Conservation (phyloP, 768 basidiomycete genomes). For the Lactarius hengduanensis region DNA sequence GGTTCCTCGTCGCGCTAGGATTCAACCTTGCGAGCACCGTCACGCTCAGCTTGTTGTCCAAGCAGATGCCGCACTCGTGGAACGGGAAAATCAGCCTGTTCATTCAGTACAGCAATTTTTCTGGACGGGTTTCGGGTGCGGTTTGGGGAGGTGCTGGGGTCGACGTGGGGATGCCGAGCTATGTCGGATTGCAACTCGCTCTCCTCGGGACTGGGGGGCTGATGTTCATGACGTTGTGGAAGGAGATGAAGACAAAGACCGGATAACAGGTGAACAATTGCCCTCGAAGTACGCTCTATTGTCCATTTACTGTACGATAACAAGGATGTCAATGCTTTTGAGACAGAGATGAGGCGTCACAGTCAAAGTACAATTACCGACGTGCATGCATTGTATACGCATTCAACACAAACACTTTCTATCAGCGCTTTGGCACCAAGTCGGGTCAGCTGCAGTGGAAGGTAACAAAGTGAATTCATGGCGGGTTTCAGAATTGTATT, state of each 20-base stretch:
- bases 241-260: constrained; percentile 60
- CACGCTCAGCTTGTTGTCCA: constrained; percentile 63
- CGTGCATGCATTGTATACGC: too few species aligned
- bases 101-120: constrained; percentile 69
- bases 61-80: constrained; percentile 64
- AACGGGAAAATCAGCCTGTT: constrained; percentile 56
- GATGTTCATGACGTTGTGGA: constrained; percentile 58
- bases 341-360: too few species aligned
- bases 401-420: too few species aligned
- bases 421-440: too few species aligned
- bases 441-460: too few species aligned
- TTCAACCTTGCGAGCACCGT: constrained; percentile 73
- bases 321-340: neutral
- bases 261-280: constrained; percentile 40
- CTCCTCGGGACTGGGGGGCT: constrained; percentile 57
- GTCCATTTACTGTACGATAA: neutral
- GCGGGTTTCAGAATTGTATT: too few species aligned
- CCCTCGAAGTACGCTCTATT: neutral
- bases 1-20: constrained; percentile 65
- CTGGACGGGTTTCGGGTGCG: constrained; percentile 62
- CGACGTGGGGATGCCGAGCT: constrained; percentile 58
- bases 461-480: too few species aligned
- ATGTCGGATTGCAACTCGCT: constrained; percentile 57
- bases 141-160: constrained; percentile 67
- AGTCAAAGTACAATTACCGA: too few species aligned